Base-by-base conservation (phyloP, 306 rosid species). In the Ormosia emarginata region DNA sequence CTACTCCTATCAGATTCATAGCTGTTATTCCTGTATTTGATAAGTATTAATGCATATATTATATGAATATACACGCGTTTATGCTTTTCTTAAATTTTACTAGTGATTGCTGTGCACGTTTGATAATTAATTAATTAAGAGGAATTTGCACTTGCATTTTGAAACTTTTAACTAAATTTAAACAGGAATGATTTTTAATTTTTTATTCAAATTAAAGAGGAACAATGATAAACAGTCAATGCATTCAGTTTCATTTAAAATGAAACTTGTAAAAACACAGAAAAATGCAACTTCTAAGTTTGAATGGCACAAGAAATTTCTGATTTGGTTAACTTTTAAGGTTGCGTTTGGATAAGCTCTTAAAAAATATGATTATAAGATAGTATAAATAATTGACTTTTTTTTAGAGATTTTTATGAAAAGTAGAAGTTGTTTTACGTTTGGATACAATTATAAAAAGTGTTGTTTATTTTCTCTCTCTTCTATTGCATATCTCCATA, bases 11-110 rank as follows among this genome's bases (percentile, higher is more conserved):
- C 14, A 24, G 69, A 36, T 24, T 24, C 24, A 24, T 24, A 24
- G 13, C 30, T 49, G 77, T 49, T 71, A 71, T 53, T 64, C 74
- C 6, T 79, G 68, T 59, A 59, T 70, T 55, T 67, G 53, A 15
- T 29, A 10, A 11, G 57, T n/a, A 61, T 64, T 8, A 3, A 73
- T 67, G 64, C 37, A 24, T 24, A 24, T 24, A 24, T 32, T 33
- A 57, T 36, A 40, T 68, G 67, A 68, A 59, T 11, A 17, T 37
- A n/a, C 47, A 67, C 15, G 14, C 67, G 65, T 67, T 44, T 15
- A 15, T 41, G 43, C 6, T 24, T 32, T 74, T 43, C 68, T 41
- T 29, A 4, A 30, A 30, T 78, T 57, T 34, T 36, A 24, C 36
- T 4, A 7, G 24, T 40, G 29, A 49, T 39, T 46, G 11, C 55